These are phyloP conservation scores for Cryphonectria radicalis DNA, from an alignment of 2,329 filamentous ascomycete genomes.

Conservation along the genomic window DNA sequence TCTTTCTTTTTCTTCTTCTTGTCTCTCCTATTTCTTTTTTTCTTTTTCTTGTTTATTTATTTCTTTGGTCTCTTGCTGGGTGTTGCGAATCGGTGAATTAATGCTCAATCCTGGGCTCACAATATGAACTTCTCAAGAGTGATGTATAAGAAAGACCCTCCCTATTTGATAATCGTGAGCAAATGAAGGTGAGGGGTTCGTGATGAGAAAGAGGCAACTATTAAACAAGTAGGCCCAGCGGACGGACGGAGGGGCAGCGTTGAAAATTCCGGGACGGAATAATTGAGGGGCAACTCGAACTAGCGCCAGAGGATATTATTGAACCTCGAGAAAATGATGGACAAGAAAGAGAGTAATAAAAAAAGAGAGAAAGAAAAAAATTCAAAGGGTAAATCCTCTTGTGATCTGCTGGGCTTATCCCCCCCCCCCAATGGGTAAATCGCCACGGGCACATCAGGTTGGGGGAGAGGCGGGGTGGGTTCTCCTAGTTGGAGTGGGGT, in stretches of 20 bases:
- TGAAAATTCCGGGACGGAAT: conserved; percentile 25
- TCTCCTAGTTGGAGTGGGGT: background rate
- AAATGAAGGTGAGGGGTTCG: background rate
- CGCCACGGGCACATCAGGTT: background rate
- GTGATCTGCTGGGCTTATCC: background rate
- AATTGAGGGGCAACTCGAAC: conserved; percentile 22
- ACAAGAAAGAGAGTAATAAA: background rate
- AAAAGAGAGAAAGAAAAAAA: background rate
- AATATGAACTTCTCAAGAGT: background rate
- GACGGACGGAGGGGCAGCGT: conserved; percentile 11
- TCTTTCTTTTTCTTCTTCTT: background rate
- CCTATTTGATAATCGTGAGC: background rate
- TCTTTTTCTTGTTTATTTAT: background rate
- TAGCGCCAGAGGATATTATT: background rate
- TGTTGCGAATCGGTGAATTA: no score
- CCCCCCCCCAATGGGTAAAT: no score
- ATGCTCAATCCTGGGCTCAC: background rate
- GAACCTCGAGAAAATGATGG: background rate
- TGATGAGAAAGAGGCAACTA: background rate
- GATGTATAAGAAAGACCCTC: background rate
- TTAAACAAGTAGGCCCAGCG: background rate
- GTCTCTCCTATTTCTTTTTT: background rate
- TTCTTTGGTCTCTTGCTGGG: background rate
- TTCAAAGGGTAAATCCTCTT: background rate
- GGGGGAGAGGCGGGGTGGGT: background rate